Evolutionary conservation across 75 land plant genomes (phyloP), one percentile per base, ranked within the genome.

Genomic region (Picea glauca): DNA sequence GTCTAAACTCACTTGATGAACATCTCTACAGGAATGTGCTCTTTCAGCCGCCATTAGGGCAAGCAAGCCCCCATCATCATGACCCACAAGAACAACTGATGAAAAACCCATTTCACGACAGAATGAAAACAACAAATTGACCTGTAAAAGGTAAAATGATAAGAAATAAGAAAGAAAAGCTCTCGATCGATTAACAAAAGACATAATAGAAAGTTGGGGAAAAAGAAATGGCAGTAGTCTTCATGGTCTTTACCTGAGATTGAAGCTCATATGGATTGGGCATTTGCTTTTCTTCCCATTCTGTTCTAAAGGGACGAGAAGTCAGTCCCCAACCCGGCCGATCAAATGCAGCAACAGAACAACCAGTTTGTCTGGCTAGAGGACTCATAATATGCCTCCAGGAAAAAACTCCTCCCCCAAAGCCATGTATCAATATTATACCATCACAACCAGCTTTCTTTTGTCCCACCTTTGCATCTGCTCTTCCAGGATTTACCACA

Each of bases 251-350:
- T 5, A 94, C 98, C 93, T 95, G 98, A 60, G 88, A 79, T 20
- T 93, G 88, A 79, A 95, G 89, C 76, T 91, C 90, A 78, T 95
- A 93, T 33, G 98, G 98, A 79, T 95, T 95, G 21, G 87, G 83
- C 74, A 87, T 58, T 46, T 85, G 78, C 56, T 93, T 88, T 54
- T 85, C 85, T 78, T 89, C 95, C 98, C 98, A 95, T 32, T 95
- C 93, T 64, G 80, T 77, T 79, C 88, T 82, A 1, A 79, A 59
- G 7, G 88, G 93, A 35, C 98, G 87, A 32, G 95, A 89, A 64
- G 95, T 95, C 60, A 95, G 78, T n/a, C 98, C 98, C 95, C 95
- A 95, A 1, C 98, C 98, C 59, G 98, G 93, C 26, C 95, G 85
- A 90, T 95, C 95, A 84, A 93, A 95, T 23, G 98, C 95, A 50